Evolutionary conservation across 140 eudicot species (phyloP).

Genomic region (Erigeron philadelphicus): DNA sequence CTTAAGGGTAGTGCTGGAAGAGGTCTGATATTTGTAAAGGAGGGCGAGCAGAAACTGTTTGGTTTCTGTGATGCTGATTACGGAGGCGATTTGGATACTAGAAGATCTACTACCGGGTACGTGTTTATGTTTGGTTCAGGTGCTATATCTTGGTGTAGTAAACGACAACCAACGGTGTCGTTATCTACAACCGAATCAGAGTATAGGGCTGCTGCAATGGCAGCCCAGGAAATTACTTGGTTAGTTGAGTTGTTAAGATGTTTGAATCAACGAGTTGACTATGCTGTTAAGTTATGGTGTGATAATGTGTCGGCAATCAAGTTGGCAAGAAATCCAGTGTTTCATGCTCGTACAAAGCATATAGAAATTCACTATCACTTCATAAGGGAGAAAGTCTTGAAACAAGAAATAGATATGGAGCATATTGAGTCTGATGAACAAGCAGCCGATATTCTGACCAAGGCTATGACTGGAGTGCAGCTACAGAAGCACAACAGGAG

Average conservation of each 20-base stretch:
- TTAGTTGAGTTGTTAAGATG: conserved; percentile 10
- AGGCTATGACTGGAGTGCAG: background rate
- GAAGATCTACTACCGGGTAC: background rate
- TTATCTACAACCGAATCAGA: background rate
- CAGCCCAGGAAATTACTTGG: conserved; percentile 24
- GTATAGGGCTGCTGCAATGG: background rate
- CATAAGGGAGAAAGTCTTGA: conserved; percentile 17
- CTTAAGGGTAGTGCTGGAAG: background rate
- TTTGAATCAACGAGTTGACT: background rate
- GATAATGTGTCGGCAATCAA: conserved; percentile 23
- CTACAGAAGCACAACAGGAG: too few species aligned
- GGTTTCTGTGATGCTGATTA: background rate
- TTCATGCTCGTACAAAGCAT: conserved; percentile 23
- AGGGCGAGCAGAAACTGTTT: background rate
- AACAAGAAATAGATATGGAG: conserved; percentile 3
- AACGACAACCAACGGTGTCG: background rate
- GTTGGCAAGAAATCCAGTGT: conserved; percentile 25
- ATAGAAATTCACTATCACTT: conserved; percentile 25
- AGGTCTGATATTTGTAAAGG: too few species aligned
- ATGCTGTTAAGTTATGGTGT: conserved; percentile 1
- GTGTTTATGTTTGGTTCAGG: background rate
- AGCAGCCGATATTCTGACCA: conserved; percentile 16
- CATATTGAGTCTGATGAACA: background rate
- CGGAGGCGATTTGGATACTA: background rate
- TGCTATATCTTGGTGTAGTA: conserved; percentile 8